Percentiles rank a stretch among this genome's conserved stretches.
These are phyloP conservation scores for Kwoniella shandongensis DNA, from an alignment of 768 basidiomycete species.

Conservation along the genomic window DNA sequence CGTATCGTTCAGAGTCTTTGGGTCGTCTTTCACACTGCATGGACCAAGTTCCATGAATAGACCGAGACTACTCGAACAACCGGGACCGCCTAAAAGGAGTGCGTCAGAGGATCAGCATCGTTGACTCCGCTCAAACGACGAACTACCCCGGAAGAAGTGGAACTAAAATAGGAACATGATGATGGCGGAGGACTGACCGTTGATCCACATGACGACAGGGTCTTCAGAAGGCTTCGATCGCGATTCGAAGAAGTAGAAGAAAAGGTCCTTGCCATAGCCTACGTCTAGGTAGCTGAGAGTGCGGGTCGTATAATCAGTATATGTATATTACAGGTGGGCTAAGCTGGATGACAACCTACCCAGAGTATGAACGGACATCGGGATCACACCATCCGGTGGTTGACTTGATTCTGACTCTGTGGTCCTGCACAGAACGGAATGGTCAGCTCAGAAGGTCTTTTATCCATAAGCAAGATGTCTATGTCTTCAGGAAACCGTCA, in stretches of 20 bases:
- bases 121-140: no score
- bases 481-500: no score
- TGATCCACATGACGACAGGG: conserved; percentile 54
- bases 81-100: conserved; percentile 59
- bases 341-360: no score
- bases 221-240: conserved; percentile 55
- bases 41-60: conserved; percentile 75
- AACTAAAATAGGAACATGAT: no score
- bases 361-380: conserved; percentile 52
- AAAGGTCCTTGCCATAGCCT: conserved; percentile 49
- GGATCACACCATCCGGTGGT: conserved; percentile 57
- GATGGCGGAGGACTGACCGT: no score
- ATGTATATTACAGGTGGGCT: no score
- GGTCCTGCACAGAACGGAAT: conserved; percentile 24
- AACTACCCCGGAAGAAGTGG: no score
- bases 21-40: conserved; percentile 60
- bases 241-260: conserved; percentile 74
- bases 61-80: conserved; percentile 63
- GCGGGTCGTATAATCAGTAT: neutral
- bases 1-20: conserved; percentile 50
- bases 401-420: conserved; percentile 56
- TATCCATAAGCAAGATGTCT: neutral
- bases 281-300: conserved; percentile 44
- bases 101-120: neutral
- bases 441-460: neutral